phyloP scores from a whole-genome alignment of 179 eudicot species.

The Patellifolia procumbens region DNA sequence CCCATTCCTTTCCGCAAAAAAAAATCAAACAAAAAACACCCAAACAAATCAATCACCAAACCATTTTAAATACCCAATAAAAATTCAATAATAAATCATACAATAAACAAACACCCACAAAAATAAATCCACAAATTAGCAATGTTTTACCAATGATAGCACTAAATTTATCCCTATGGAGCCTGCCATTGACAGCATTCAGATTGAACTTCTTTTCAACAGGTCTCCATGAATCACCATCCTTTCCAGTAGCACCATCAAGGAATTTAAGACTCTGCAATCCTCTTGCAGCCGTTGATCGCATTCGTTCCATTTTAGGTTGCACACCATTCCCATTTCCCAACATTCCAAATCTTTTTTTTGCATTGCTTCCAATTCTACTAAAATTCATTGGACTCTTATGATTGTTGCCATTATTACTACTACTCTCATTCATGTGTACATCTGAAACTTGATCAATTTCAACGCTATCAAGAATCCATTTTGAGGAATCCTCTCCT shows the following conservation, averaged over 20 bases:
- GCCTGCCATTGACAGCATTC: constrained; percentile 52
- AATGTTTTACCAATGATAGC: constrained; percentile 66
- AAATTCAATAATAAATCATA: background rate
- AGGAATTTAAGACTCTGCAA: constrained; percentile 71
- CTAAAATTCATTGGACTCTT: constrained; percentile 17
- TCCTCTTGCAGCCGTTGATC: constrained; percentile 51
- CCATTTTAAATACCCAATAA: background rate
- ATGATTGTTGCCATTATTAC: background rate
- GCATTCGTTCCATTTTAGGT: constrained; percentile 40
- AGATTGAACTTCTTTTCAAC: constrained; percentile 62
- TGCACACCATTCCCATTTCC: constrained; percentile 22
- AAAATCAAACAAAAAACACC: constrained; percentile 7
- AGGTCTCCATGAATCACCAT: constrained; percentile 71
- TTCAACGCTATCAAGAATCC: constrained; percentile 45
- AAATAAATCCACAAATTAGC: background rate
- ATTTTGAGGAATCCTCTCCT: constrained; percentile 36
- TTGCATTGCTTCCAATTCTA: constrained; percentile 38
- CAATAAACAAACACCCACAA: background rate
- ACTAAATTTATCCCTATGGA: constrained; percentile 71
- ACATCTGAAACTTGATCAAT: constrained; percentile 41
- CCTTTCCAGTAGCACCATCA: constrained; percentile 70
- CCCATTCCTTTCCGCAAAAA: constrained; percentile 61
- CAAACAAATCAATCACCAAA: background rate
- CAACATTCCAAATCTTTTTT: constrained; percentile 33
- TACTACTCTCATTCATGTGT: constrained; percentile 10